Percentiles rank a stretch among this genome's conserved stretches.
Conservation (phyloP, 2,329 filamentous ascomycete species). For the Penicillium vulpinum region DNA sequence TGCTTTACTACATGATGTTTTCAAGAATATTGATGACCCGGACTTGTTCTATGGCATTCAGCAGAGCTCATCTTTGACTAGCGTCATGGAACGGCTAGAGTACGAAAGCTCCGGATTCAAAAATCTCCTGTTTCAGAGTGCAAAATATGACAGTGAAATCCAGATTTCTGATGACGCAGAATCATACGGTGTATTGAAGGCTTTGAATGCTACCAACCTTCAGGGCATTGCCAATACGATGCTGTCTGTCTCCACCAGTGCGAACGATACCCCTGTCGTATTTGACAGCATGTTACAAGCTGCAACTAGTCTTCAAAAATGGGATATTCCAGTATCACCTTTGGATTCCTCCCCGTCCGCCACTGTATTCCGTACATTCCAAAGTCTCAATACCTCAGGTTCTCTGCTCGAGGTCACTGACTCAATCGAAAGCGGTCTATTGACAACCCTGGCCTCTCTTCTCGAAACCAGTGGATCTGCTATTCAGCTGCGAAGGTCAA, state of each 20-base stretch:
- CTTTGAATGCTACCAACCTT: conserved; percentile 77
- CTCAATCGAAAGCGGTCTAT: conserved; percentile 62
- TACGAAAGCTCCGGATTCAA: conserved; percentile 87
- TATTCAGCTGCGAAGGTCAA: conserved; percentile 55
- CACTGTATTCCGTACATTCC: conserved; percentile 76
- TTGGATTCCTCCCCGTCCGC: conserved; percentile 63
- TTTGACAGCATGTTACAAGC: conserved; percentile 75
- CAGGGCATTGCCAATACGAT: conserved; percentile 83
- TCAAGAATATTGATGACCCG: conserved; percentile 89
- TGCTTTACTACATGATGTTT: conserved; percentile 76
- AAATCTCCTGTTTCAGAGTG: conserved; percentile 85
- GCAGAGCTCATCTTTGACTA: conserved; percentile 72
- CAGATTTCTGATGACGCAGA: conserved; percentile 60
- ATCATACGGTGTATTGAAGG: conserved; percentile 69
- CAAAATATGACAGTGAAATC: conserved; percentile 84
- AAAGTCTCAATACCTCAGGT: conserved; percentile 69
- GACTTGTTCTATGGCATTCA: conserved; percentile 93
- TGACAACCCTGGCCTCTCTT: conserved; percentile 48
- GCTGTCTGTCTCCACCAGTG: conserved; percentile 61
- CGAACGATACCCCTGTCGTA: conserved; percentile 50
- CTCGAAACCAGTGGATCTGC: conserved; percentile 38
- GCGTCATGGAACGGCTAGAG: conserved; percentile 77
- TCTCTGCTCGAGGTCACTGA: conserved; percentile 55
- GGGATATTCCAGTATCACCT: conserved; percentile 79
- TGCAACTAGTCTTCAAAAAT: conserved; percentile 80